A percentile compares a stretch with the other conserved stretches of the same genome.
phyloP scores from a whole-genome alignment of 176 grass and related monocot genomes.

The Musa schizocarpa region DNA sequence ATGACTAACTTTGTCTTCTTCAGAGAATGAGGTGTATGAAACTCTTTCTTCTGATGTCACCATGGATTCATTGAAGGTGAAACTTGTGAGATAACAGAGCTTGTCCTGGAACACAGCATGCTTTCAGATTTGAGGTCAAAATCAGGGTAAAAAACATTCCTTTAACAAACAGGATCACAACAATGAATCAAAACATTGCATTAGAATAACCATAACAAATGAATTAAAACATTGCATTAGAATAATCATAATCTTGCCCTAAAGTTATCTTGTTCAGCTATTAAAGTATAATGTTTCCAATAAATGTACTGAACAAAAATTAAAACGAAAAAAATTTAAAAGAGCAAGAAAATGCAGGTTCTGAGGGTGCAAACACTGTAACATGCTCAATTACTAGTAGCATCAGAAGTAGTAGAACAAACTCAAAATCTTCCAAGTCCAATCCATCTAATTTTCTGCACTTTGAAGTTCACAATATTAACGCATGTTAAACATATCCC shows the following conservation, averaged over 20 bases:
- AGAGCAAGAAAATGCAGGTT: background rate
- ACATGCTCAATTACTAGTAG: too few species aligned
- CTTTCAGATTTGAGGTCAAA: background rate
- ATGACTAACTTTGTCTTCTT: constrained; percentile 3
- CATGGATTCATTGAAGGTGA: constrained; percentile 11
- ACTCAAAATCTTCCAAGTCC: too few species aligned
- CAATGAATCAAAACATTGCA: background rate
- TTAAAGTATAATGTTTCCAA: background rate
- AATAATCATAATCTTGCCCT: too few species aligned
- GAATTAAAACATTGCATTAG: background rate
- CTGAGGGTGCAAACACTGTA: too few species aligned
- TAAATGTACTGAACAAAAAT: background rate
- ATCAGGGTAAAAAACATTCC: background rate
- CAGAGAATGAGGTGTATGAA: constrained; percentile 14
- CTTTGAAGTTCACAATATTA: too few species aligned
- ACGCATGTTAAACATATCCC: too few species aligned
- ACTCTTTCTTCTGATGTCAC: background rate
- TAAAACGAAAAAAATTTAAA: background rate
- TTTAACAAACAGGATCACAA: background rate
- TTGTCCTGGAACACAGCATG: background rate
- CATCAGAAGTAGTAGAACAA: too few species aligned
- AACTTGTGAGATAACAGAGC: background rate
- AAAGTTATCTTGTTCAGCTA: background rate
- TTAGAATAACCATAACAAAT: background rate
- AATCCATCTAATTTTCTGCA: too few species aligned